Evolutionary conservation across 2,329 filamentous ascomycete species (phyloP), one percentile per base, ranked within the genome.

Genomic region (Ceratocystis colombiana): DNA sequence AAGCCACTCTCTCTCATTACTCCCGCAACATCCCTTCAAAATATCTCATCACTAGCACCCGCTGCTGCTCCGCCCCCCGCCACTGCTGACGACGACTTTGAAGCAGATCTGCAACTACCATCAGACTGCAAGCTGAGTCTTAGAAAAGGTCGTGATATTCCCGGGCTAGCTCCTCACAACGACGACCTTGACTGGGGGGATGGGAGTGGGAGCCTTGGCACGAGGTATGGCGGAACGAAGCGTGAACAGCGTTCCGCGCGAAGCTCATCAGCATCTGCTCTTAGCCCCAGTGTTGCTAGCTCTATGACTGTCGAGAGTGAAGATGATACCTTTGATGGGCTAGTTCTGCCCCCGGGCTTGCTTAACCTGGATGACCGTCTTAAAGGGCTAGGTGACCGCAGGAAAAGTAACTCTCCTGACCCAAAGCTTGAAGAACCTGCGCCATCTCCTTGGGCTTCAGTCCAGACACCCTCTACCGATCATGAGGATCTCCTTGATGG

Each of bases 161-260:
- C 86, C 22, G 84, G 83, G 71, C 28, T 50, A 7, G 63, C 64
- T 12, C 28, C 85, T 2, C 84, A 86, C 3, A 79, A 80, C 15
- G 90, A 96, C 64, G 92, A 96, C 69, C 85, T 96, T 71, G 92
- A 96, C 73, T 96, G 93, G 88, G 90, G 88, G 64, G 94, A 97
- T 76, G 92, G 91, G 66, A 96, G 92, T 74, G 91, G 91, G 66
- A 96, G 92, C 74, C 80, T 96, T 68, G 91, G 93, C 48, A 96
- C 93, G 57, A 84, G 93, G 67, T 93, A 92, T 76, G 92, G 89
- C 48, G 93, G 93, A 57, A 96, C 90, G 15, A 83, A 86, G 70
- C 85, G 90, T 71, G 90, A 93, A 72, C 83, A 81, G n/a, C 85
- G 84, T 50, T 92, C 90, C 62, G 86, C 86, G 72, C 86, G 90